Evolutionary conservation across 2,329 filamentous ascomycete species (phyloP), one percentile per base, ranked within the genome.

Genomic region (Penicillium olsonii): DNA sequence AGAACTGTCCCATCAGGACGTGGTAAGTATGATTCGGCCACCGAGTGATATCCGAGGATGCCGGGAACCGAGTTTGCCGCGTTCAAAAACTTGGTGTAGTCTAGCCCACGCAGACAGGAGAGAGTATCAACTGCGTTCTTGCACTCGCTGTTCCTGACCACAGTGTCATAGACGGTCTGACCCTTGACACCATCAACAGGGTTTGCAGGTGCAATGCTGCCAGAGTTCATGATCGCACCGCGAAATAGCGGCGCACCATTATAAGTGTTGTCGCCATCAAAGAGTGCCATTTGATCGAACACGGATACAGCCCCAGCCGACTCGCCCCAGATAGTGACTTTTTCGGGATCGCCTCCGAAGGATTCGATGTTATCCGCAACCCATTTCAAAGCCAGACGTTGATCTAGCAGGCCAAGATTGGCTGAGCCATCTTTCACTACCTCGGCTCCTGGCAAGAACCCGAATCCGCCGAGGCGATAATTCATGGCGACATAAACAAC

Each of bases 241-340:
- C 86, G 82, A 79, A 94, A 92, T 0, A 94, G 77, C 1, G 84
- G 76, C 60, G 87, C 84, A 45, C 84, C 87, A 2, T 91, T 90
- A 73, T 92, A 91, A 0, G 75, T 84, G 64, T 83, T 82, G 67
- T 92, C 76, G 6, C 89, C 88, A 27, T 83, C 80, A 57, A 88
- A 90, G 10, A 92, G 74, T 1, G 83, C 74, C 81, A 90, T 90
- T 59, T 92, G 89, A 61, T 91, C 82, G 41, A 87, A 80, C 1
- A 89, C 87, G 0, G 87, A 90, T 54, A 91, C 90, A 12, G 83
- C 74, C 0, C 86, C 85, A 0, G 87, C 85, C 2, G 80, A 84
- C 64, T 92, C 84, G 20, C 88, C 88, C 85, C 85, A 90, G 51
- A 92, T 85, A 0, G 87, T 92, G 5, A 92, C 87, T 66, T 87